Evolutionary conservation across 31 red algal species (phyloP).

Genomic region (Bonnemaisonia californica): DNA sequence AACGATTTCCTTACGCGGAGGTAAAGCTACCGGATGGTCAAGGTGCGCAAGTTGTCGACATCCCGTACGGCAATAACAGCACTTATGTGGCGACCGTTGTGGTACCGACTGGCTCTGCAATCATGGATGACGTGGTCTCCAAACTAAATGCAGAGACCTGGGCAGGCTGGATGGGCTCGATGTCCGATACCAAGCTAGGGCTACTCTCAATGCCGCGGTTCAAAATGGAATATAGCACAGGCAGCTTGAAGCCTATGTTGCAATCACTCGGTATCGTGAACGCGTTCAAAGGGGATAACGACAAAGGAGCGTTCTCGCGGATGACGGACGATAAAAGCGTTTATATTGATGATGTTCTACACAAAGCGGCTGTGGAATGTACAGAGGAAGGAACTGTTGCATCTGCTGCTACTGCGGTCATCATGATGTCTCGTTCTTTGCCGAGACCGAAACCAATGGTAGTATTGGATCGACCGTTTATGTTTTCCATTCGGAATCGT

Average conservation of each 20-base stretch:
- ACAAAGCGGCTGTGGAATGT: slow-evolving; percentile 40
- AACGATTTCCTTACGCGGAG: neutral
- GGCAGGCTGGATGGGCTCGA: neutral
- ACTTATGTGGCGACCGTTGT: neutral
- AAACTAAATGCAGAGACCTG: neutral
- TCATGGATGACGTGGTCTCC: neutral
- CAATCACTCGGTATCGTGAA: neutral
- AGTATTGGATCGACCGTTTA: slow-evolving; percentile 40
- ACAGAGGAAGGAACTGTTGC: slow-evolving; percentile 57
- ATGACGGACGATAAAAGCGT: slow-evolving; percentile 35
- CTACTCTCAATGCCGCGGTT: neutral
- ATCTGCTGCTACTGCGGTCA: slow-evolving; percentile 33
- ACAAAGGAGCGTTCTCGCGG: slow-evolving; percentile 10
- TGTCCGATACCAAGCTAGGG: neutral
- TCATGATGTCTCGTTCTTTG: slow-evolving; percentile 19
- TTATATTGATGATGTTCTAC: slow-evolving; percentile 47
- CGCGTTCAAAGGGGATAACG: slow-evolving; percentile 2
- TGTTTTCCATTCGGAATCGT: slow-evolving; percentile 37
- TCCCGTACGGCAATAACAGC: neutral
- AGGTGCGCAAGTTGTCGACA: neutral
- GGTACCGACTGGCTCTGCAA: neutral
- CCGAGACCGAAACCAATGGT: slow-evolving; percentile 25
- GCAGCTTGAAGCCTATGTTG: slow-evolving; percentile 9
- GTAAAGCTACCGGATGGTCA: neutral
- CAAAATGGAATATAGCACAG: neutral